Conservation (phyloP, 2,329 filamentous ascomycete species). For the Neocatenulostroma microsporum region DNA sequence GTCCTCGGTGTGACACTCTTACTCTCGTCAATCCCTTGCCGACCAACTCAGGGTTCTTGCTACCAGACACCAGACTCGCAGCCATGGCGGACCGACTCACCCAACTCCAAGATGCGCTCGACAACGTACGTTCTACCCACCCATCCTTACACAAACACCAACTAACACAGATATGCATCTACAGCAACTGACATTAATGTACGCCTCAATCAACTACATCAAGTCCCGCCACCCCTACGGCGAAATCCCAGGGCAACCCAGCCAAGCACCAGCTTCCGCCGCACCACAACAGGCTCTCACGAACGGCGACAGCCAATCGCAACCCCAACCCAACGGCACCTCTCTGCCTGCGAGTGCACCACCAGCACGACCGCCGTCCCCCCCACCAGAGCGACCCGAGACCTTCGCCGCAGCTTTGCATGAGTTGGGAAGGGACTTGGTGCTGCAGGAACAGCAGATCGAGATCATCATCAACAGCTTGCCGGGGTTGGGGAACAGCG, state of each 20-base stretch:
- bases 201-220: slow-evolving; percentile 39
- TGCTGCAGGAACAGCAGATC: slow-evolving; percentile 75
- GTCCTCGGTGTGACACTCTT: too few species aligned
- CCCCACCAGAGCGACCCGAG: slow-evolving; percentile 55
- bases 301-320: slow-evolving; percentile 13
- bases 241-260: slow-evolving; percentile 38
- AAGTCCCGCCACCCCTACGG: slow-evolving; percentile 35
- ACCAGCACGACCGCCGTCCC: slow-evolving; percentile 28
- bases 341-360: slow-evolving; percentile 7
- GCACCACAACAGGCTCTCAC: slow-evolving; percentile 6
- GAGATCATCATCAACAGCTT: slow-evolving; percentile 67
- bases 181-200: slow-evolving; percentile 44
- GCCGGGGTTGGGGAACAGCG: slow-evolving; percentile 70
- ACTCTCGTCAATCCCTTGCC: too few species aligned
- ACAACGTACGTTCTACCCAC: slow-evolving; percentile 51
- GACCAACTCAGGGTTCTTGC: too few species aligned
- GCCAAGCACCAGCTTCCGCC: slow-evolving; percentile 19
- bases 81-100: slow-evolving; percentile 62
- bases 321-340: slow-evolving; percentile 15
- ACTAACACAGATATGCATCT: slow-evolving; percentile 7
- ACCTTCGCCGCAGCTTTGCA: slow-evolving; percentile 60
- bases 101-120: slow-evolving; percentile 76
- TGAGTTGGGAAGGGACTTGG: slow-evolving; percentile 67
- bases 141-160: neutral
- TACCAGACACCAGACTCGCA: neutral